phyloP scores from a whole-genome alignment of 2,329 filamentous ascomycete species.

The Onygenales sp. region DNA sequence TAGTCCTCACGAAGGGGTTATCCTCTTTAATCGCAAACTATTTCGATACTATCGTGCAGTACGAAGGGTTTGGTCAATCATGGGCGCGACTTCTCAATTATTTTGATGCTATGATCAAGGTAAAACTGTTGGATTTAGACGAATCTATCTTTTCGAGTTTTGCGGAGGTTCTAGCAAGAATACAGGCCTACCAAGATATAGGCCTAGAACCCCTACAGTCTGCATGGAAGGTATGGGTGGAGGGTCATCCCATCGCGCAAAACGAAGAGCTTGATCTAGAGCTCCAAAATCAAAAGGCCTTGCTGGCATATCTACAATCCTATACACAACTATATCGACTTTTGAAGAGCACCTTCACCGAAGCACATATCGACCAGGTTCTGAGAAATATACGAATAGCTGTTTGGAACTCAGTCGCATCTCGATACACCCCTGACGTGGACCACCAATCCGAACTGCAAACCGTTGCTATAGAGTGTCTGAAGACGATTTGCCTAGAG shows the following conservation, averaged over 20 bases:
- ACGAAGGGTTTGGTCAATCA: slow-evolving; percentile 58
- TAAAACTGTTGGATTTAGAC: slow-evolving; percentile 59
- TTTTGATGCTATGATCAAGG: slow-evolving; percentile 55
- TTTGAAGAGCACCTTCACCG: slow-evolving; percentile 53
- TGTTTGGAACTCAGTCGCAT: slow-evolving; percentile 56
- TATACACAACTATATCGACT: slow-evolving; percentile 71
- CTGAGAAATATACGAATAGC: slow-evolving; percentile 61
- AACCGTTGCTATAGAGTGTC: slow-evolving; percentile 23
- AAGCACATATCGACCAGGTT: slow-evolving; percentile 56
- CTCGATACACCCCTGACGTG: slow-evolving; percentile 29
- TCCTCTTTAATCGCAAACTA: slow-evolving; percentile 67
- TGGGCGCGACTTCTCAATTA: slow-evolving; percentile 68
- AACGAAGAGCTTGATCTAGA: slow-evolving; percentile 33
- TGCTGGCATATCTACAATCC: slow-evolving; percentile 73
- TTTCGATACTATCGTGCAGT: slow-evolving; percentile 59
- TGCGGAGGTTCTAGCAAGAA: slow-evolving; percentile 46
- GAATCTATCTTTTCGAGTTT: slow-evolving; percentile 62
- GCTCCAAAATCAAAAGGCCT: slow-evolving; percentile 65
- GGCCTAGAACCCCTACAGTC: slow-evolving; percentile 44
- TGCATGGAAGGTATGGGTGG: slow-evolving; percentile 62
- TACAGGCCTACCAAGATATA: slow-evolving; percentile 36
- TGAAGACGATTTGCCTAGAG: slow-evolving; percentile 27
- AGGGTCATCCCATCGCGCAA: slow-evolving; percentile 48
- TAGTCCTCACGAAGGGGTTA: slow-evolving; percentile 63
- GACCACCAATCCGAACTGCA: slow-evolving; percentile 31